Base-by-base conservation (phyloP, 306 rosid genomes). In the Castanea sativa region DNA sequence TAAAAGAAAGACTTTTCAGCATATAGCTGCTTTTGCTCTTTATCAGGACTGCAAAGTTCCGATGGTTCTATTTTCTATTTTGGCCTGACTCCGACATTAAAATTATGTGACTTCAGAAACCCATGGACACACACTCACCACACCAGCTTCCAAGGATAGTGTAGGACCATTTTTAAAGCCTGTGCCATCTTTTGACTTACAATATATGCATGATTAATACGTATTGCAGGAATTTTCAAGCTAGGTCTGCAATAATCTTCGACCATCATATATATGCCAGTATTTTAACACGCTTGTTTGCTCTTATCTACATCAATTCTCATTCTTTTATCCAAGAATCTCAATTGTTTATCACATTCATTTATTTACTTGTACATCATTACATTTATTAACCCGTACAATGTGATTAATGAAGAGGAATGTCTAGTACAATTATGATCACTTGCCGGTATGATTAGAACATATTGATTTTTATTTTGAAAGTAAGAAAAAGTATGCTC, bases 71-170 rank as follows among this genome's bases (percentile, higher is more conserved):
- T 77, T 82, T 69, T 58, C 77, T 33, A 23, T 69, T 64, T 57
- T 55, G 75, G 58, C 70, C 84, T 55, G 73, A 56, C 65, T 23
- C 69, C 16, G 41, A 69, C 76, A 15, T 76, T 76, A 77, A 80
- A 41, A 41, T 41, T 41, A 74, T 61, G 73, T 56, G 76, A 76
- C 71, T 73, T 78, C 91, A 84, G 84, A 86, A 86, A 86, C 55
- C 82, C 85, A 75, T 71, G 87, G 69, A 69, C 65, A 69, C 71
- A 60, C 43, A 53, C 6, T 45, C 33, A 21, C 35, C 78, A 29
- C 63, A 23, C 68, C 83, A 81, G 55, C 79, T 74, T 81, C 73
- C 77, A 78, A 77, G 65, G 16, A 29, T 5, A 29, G 16, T 4
- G 69, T 16, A 11, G 81, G 41, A 55, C 73, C 76, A 60, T 19